Base-by-base conservation (phyloP, 805 yeast species). In the Spencermartinsiella europaea region DNA sequence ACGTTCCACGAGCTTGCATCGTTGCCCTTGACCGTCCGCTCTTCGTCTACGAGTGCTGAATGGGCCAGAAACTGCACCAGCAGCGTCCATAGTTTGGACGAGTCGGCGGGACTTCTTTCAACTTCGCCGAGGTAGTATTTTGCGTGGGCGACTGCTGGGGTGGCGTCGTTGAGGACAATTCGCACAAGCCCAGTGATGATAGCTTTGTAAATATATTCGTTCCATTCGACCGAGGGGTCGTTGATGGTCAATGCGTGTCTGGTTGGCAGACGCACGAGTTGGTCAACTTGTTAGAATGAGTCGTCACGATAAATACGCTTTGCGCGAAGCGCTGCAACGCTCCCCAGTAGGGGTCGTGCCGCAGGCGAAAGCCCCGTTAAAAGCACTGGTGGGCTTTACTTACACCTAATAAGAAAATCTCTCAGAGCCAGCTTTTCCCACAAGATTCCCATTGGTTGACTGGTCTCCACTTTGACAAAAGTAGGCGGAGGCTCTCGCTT, bases 141-240 rank as follows among this genome's bases (percentile, higher is more conserved):
- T 14, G 63, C 59, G 22, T 52, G 47, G 14, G 54, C 49, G 25
- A 57, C 54, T n/a, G 58, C 42, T n/a, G 67, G 67, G 37, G 44
- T 50, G 8, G 54, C 44, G 44, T 67, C 70, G 43, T 62, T 60
- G 44, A 54, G 50, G 14, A 68, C 51, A 5, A 67, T 53, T 25
- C 59, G 43, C 34, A 68, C 46, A 27, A 67, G 51, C 10, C 65
- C 49, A 4, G 60, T 51, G 8, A 59, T 50, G 15, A 63, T 57
- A n/a, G 64, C 56, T 49, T 68, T 67, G 54, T 57, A 61, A 37
- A 66, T 52, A 44, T 59, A 58, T 40, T 61, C 66, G 42, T 59
- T 54, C 71, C 72, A 68, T n/a, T 54, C 56, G 27, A 50, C 51
- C 4, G 62, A 51, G 15, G 67, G 66, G 42, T 68, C 71, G 48